Conservation (phyloP, 2,329 filamentous ascomycete genomes). For the Talaromyces sp. region DNA sequence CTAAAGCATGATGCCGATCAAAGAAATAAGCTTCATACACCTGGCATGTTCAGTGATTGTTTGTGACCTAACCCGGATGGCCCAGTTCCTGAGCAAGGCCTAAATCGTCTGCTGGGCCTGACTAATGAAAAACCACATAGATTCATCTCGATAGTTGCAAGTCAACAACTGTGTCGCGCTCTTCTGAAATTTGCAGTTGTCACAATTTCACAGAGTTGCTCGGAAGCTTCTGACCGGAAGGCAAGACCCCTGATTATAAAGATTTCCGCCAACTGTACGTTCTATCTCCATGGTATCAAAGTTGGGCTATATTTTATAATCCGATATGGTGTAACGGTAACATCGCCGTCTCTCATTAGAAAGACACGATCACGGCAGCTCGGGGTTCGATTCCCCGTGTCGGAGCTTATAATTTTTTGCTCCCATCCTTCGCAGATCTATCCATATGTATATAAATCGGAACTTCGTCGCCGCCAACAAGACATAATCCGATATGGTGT, state of each 20-base stretch:
- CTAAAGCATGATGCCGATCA: background rate
- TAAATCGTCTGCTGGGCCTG: background rate
- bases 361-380: slow-evolving; percentile 10
- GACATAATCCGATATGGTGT: background rate
- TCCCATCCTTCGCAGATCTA: too few relatives aligned
- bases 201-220: background rate
- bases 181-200: background rate
- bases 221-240: background rate
- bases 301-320: background rate
- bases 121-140: background rate
- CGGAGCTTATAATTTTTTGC: background rate
- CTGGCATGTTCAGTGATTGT: background rate
- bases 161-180: background rate
- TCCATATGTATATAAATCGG: background rate
- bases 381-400: slow-evolving; percentile 10
- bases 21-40: background rate
- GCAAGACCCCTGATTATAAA: background rate
- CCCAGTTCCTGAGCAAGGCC: background rate
- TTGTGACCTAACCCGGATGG: background rate
- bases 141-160: too few relatives aligned
- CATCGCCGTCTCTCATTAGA: slow-evolving; percentile 11
- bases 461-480: background rate
- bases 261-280: background rate
- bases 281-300: background rate
- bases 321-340: slow-evolving; percentile 11